Conservation (phyloP, 2,329 filamentous ascomycete genomes). For the Hypoxylon sp. region DNA sequence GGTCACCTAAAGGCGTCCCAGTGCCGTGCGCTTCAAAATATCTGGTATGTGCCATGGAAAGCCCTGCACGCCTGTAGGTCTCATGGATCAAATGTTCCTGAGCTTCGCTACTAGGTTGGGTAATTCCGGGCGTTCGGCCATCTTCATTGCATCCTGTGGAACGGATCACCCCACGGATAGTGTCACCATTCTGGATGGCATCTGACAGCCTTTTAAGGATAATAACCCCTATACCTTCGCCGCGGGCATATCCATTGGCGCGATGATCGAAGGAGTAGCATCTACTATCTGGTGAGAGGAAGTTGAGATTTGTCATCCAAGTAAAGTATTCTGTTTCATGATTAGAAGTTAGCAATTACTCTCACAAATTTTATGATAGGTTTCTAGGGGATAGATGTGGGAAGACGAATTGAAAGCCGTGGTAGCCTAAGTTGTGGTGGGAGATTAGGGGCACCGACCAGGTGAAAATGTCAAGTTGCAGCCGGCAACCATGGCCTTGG, state of each 20-base stretch:
- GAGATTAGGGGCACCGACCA: no score
- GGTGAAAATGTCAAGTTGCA: neutral
- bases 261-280: constrained; percentile 49
- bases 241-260: constrained; percentile 57
- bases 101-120: constrained; percentile 48
- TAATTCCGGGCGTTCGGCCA: constrained; percentile 48
- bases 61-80: constrained; percentile 50
- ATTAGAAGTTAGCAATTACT: no score
- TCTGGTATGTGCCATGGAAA: constrained; percentile 41
- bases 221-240: constrained; percentile 66
- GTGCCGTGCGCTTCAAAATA: constrained; percentile 55
- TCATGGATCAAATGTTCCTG: constrained; percentile 54
- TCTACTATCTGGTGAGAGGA: constrained; percentile 31
- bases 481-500: neutral
- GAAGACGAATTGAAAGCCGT: no score
- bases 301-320: constrained; percentile 1
- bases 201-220: constrained; percentile 65
- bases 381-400: no score
- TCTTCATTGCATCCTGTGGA: constrained; percentile 51
- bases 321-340: neutral
- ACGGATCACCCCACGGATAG: constrained; percentile 58
- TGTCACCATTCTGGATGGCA: constrained; percentile 61
- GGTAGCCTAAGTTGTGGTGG: no score
- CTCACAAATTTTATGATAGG: no score
- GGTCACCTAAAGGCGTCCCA: constrained; percentile 46